phyloP scores from a whole-genome alignment of 1,284 basidiomycete species.

The Cryptococcus sp. region DNA sequence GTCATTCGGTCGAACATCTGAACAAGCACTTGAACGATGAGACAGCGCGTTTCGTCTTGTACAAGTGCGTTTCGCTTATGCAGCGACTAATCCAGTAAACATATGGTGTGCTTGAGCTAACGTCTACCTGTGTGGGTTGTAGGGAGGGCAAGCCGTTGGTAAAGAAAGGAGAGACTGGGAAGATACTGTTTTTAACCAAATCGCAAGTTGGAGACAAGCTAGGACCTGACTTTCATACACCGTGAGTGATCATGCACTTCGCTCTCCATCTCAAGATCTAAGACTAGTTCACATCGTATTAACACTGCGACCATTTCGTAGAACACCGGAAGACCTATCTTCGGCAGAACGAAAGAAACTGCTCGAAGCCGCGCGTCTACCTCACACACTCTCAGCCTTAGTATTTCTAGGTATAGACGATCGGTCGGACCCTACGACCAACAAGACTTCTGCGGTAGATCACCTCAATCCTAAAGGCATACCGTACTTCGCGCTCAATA shows the following conservation, averaged over 20 bases:
- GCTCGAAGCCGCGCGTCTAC: conserved; percentile 67
- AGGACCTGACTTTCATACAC: conserved; percentile 48
- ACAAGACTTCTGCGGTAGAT: conserved; percentile 60
- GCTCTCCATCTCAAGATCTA: background rate
- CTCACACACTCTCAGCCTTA: conserved; percentile 56
- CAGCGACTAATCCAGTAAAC: background rate
- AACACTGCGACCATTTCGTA: background rate
- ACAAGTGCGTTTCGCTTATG: conserved; percentile 54
- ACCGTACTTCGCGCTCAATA: conserved; percentile 70
- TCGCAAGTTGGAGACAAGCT: conserved; percentile 69
- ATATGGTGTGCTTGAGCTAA: background rate
- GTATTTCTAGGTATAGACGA: conserved; percentile 82
- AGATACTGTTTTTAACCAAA: conserved; percentile 54
- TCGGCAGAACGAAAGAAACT: conserved; percentile 51
- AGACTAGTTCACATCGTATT: background rate
- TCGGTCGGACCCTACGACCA: conserved; percentile 42
- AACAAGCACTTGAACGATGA: conserved; percentile 65
- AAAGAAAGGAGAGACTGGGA: conserved; percentile 56
- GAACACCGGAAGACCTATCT: conserved; percentile 1
- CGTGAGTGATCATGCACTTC: conserved; percentile 35
- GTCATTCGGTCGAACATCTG: conserved; percentile 69
- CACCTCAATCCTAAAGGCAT: conserved; percentile 67
- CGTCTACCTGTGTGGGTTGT: background rate
- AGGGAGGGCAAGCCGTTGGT: conserved; percentile 48
- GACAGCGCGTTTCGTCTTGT: conserved; percentile 70